Conservation (phyloP, 1,139 yeast species). For the Meyerozyma carpophila region DNA sequence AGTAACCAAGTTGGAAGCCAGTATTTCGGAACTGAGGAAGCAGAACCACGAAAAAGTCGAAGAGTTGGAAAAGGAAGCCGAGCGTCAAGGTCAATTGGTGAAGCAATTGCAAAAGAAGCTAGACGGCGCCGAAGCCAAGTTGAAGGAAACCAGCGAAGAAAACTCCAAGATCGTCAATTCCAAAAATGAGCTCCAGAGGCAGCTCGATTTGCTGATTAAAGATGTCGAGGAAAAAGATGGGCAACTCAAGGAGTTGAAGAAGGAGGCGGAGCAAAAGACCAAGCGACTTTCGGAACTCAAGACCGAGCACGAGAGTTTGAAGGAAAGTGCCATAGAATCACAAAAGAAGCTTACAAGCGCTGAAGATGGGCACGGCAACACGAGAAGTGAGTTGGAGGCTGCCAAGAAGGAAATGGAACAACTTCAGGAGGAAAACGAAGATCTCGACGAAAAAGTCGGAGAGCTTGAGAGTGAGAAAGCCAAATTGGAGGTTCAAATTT, state of each 20-base stretch:
- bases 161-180: slow-evolving; percentile 2
- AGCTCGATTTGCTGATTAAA: background rate
- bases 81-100: background rate
- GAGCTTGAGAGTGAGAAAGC: slow-evolving; percentile 6
- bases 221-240: slow-evolving; percentile 14
- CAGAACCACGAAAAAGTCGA: slow-evolving; percentile 1
- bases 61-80: slow-evolving; percentile 2
- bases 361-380: slow-evolving; percentile 3
- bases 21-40: slow-evolving; percentile 6
- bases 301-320: background rate
- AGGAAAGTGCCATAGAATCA: background rate
- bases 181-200: slow-evolving; percentile 1
- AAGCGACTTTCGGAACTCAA: background rate
- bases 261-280: background rate
- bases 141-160: slow-evolving; percentile 3
- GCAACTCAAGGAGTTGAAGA: background rate
- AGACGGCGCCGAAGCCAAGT: slow-evolving; percentile 3
- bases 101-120: slow-evolving; percentile 2
- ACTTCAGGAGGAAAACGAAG: slow-evolving; percentile 1
- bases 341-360: background rate
- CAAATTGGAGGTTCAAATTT: slow-evolving; percentile 4
- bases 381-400: slow-evolving; percentile 8
- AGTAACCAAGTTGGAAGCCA: slow-evolving; percentile 23
- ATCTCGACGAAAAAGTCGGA: slow-evolving; percentile 4
- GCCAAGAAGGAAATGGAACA: slow-evolving; percentile 3